These are phyloP conservation scores for Agrocybe praecox DNA, from an alignment of 768 basidiomycete species.

Conservation along the genomic window DNA sequence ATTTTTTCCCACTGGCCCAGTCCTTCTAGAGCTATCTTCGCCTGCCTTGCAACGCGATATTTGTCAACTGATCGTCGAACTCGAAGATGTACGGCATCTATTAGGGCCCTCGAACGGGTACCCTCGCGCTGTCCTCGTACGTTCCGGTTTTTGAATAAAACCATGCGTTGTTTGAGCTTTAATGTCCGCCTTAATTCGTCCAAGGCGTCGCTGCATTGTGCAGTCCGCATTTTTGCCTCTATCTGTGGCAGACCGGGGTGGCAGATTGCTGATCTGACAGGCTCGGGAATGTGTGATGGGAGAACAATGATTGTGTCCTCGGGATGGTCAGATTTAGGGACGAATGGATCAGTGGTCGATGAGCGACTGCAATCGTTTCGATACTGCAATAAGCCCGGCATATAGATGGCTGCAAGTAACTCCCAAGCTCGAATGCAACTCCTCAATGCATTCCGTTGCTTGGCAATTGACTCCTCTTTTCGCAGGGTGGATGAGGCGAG, in stretches of 20 bases:
- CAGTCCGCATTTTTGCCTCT: constrained; percentile 6
- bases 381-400: constrained; percentile 13
- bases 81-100: constrained; percentile 10
- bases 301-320: constrained; percentile 10
- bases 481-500: no score
- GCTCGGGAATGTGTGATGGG: neutral
- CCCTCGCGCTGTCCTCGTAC: constrained; percentile 3
- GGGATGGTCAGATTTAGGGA: neutral
- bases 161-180: constrained; percentile 9
- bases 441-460: neutral
- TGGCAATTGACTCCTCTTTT: constrained; percentile 1
- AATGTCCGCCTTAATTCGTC: constrained; percentile 1
- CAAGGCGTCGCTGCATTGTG: constrained; percentile 10
- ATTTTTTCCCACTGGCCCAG: constrained; percentile 13
- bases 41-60: constrained; percentile 8
- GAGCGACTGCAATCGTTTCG: neutral
- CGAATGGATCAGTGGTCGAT: neutral
- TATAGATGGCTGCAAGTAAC: constrained; percentile 4
- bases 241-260: neutral
- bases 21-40: constrained; percentile 11
- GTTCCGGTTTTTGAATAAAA: constrained; percentile 8
- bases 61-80: neutral
- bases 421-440: neutral
- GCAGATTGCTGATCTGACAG: neutral
- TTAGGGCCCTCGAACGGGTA: neutral